A percentile compares a stretch with the other conserved stretches of the same genome.
phyloP scores from a whole-genome alignment of 495 filamentous ascomycete genomes.

The Penicillium cinerascens region DNA sequence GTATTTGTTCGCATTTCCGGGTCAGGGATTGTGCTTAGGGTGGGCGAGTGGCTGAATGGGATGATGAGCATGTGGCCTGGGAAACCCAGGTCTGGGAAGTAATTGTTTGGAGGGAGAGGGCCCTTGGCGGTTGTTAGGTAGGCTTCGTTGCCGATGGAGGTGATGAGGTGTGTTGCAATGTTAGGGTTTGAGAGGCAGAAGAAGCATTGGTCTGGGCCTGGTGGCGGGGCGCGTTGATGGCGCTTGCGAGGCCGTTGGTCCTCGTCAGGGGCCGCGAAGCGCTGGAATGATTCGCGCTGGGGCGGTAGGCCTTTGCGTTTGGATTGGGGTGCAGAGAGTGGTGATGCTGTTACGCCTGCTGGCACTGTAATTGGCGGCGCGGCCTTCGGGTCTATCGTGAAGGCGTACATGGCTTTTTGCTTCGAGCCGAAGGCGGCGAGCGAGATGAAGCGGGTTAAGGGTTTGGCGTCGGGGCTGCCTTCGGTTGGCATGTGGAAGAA shows the following conservation, averaged over 20 bases:
- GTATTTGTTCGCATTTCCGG: slow-evolving; percentile 51
- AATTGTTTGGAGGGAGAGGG: slow-evolving; percentile 65
- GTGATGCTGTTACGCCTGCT: slow-evolving; percentile 64
- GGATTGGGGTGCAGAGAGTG: slow-evolving; percentile 49
- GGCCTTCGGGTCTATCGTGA: slow-evolving; percentile 65
- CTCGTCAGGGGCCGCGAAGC: slow-evolving; percentile 51
- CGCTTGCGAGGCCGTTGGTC: slow-evolving; percentile 51
- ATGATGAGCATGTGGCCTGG: slow-evolving; percentile 90
- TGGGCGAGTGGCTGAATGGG: slow-evolving; percentile 73
- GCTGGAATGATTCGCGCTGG: slow-evolving; percentile 53
- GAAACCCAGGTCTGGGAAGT: slow-evolving; percentile 67
- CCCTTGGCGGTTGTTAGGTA: slow-evolving; percentile 94
- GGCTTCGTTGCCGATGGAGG: slow-evolving; percentile 75
- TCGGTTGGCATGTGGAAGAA: slow-evolving; percentile 71
- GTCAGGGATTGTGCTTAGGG: slow-evolving; percentile 57
- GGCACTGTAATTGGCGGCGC: slow-evolving; percentile 57
- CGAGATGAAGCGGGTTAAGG: slow-evolving; percentile 83
- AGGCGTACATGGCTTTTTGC: slow-evolving; percentile 88
- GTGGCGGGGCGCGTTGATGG: slow-evolving; percentile 51
- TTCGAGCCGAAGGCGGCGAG: slow-evolving; percentile 70
- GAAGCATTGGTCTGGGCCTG: slow-evolving; percentile 78
- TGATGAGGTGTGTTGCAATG: slow-evolving; percentile 81
- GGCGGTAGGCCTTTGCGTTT: slow-evolving; percentile 59
- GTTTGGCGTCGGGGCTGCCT: slow-evolving; percentile 48
- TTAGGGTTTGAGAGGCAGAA: slow-evolving; percentile 88